These are phyloP conservation scores for Shiraia sp. DNA, from an alignment of 2,329 filamentous ascomycete species.

Conservation along the genomic window DNA sequence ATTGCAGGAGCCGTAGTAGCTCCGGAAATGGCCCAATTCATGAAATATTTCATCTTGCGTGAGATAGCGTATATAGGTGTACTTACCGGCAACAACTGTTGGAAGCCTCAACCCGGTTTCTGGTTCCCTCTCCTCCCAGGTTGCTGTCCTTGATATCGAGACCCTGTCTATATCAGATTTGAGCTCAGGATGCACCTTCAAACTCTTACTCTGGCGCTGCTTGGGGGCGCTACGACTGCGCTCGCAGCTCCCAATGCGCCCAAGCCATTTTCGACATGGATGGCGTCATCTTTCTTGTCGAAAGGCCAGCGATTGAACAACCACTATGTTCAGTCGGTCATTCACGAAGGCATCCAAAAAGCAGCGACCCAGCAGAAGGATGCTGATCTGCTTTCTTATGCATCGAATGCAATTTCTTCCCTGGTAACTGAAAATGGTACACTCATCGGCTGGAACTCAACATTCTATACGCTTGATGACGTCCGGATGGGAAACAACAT, in stretches of 20 bases:
- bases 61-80: conserved; percentile 13
- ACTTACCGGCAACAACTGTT: not conserved
- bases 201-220: conserved; percentile 25
- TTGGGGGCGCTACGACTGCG: conserved; percentile 21
- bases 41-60: conserved; percentile 1
- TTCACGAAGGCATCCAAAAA: conserved; percentile 54
- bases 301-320: conserved; percentile 46
- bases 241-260: conserved; percentile 27
- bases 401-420: conserved; percentile 52
- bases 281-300: conserved; percentile 55
- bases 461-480: conserved; percentile 54
- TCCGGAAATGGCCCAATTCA: conserved; percentile 5
- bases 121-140: conserved; percentile 1
- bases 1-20: conserved; percentile 11
- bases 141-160: not conserved
- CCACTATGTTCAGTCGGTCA: conserved; percentile 51
- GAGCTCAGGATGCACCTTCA: conserved; percentile 29
- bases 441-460: conserved; percentile 52
- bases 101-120: not conserved
- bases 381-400: conserved; percentile 50
- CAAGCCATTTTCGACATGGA: conserved; percentile 44
- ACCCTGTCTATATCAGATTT: conserved; percentile 15
- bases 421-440: conserved; percentile 55
- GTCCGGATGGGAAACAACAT: conserved; percentile 59
- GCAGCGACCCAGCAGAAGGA: conserved; percentile 51